Percentiles rank a stretch among this genome's conserved stretches.
phyloP scores from a whole-genome alignment of 257 asterid species.

The Plectranthus barbatus region DNA sequence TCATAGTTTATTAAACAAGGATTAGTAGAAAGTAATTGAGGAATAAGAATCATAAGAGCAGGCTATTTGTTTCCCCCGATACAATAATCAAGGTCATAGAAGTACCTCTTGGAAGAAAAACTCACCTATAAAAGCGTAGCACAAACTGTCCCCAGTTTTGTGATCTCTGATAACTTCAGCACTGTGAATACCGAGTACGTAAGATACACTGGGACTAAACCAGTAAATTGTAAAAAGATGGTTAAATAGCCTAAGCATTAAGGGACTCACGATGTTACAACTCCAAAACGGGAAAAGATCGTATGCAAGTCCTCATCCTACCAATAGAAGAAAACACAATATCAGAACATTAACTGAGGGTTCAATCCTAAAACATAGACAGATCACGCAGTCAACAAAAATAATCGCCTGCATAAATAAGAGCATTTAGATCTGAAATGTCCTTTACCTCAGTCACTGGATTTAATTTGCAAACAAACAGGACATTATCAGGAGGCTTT shows the following conservation, averaged over 20 bases:
- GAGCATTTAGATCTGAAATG: constrained; percentile 1
- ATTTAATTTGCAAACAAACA: constrained; percentile 91
- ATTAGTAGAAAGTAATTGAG: background rate
- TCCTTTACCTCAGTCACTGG: constrained; percentile 93
- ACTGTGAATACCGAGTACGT: constrained; percentile 31
- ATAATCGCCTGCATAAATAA: background rate
- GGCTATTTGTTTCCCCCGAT: background rate
- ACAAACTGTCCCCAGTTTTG: constrained; percentile 92
- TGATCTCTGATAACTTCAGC: constrained; percentile 85
- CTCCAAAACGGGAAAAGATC: constrained; percentile 91
- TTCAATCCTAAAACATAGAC: background rate
- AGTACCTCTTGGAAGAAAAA: constrained; percentile 10
- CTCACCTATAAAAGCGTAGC: constrained; percentile 95
- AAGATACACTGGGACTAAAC: constrained; percentile 16
- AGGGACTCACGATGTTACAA: constrained; percentile 83
- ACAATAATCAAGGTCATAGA: background rate
- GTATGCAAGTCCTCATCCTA: constrained; percentile 95
- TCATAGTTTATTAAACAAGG: background rate
- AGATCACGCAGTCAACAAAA: constrained; percentile 1
- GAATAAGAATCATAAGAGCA: background rate
- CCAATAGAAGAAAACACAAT: constrained; percentile 24
- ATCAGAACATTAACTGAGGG: background rate
- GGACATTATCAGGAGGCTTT: constrained; percentile 91
- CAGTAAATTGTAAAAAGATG: background rate
- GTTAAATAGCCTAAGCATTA: constrained; percentile 5